phyloP scores from a whole-genome alignment of 495 filamentous ascomycete species.

The Penicilliopsis zonata region DNA sequence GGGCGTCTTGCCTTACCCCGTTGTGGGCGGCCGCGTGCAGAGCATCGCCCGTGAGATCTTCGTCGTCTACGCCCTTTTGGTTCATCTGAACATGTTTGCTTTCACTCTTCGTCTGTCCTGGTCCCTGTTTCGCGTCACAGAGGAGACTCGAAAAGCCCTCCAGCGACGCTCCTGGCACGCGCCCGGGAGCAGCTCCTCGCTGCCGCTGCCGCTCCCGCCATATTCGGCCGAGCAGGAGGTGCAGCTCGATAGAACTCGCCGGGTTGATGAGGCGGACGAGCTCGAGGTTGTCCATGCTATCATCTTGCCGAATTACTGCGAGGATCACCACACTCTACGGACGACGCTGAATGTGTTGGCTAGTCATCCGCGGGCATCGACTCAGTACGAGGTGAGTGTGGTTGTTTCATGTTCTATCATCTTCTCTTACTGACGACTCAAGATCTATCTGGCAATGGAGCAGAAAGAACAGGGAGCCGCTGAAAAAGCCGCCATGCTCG shows the following conservation, averaged over 20 bases:
- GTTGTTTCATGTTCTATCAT: slow-evolving; percentile 1
- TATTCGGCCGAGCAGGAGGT: slow-evolving; percentile 4
- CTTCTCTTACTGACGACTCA: slow-evolving; percentile 3
- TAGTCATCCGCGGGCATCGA: slow-evolving; percentile 47
- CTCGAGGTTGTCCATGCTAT: slow-evolving; percentile 46
- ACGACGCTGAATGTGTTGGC: slow-evolving; percentile 56
- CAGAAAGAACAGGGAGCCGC: slow-evolving; percentile 40
- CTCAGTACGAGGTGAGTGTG: slow-evolving; percentile 49
- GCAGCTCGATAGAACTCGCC: slow-evolving; percentile 3
- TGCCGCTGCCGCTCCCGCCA: neutral
- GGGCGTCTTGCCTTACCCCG: slow-evolving; percentile 6
- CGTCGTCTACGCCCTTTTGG: slow-evolving; percentile 16
- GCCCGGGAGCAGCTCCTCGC: neutral
- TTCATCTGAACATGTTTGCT: slow-evolving; percentile 17
- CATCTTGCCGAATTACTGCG: slow-evolving; percentile 58
- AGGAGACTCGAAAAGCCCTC: slow-evolving; percentile 11
- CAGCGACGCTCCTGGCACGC: slow-evolving; percentile 9
- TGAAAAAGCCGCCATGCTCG: slow-evolving; percentile 40
- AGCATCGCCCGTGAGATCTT: slow-evolving; percentile 18
- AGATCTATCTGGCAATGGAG: slow-evolving; percentile 67
- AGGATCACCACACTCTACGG: slow-evolving; percentile 50
- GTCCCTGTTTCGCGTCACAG: slow-evolving; percentile 13
- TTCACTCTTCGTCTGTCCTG: slow-evolving; percentile 21
- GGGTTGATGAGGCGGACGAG: slow-evolving; percentile 5
- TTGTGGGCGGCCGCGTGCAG: slow-evolving; percentile 6